These are phyloP conservation scores for Diaporthe australafricana DNA, from an alignment of 2,329 filamentous ascomycete species.

Conservation along the genomic window DNA sequence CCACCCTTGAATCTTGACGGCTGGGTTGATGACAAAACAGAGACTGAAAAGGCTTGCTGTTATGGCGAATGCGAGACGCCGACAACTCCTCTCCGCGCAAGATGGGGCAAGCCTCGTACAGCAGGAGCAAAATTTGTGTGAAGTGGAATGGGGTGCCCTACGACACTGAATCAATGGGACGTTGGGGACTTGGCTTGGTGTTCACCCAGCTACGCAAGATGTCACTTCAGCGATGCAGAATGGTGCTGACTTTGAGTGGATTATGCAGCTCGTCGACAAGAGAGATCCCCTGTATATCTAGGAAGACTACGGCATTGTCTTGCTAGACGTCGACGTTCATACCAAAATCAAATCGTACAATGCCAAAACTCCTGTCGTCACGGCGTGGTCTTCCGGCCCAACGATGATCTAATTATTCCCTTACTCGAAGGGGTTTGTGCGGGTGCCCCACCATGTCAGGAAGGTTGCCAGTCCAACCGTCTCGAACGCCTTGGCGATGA, in stretches of 20 bases:
- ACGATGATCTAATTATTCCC: constrained; percentile 36
- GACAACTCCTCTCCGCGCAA: too few species aligned
- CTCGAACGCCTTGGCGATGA: constrained; percentile 88
- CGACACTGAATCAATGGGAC: too few species aligned
- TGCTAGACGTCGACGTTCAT: constrained; percentile 17
- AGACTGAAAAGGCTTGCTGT: neutral
- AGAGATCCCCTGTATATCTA: neutral
- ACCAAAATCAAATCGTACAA: constrained; percentile 18
- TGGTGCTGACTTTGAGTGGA: neutral
- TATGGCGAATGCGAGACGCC: neutral
- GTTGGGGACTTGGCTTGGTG: neutral
- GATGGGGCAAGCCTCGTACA: too few species aligned
- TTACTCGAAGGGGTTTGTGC: constrained; percentile 92
- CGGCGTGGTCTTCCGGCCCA: neutral
- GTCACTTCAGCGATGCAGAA: neutral
- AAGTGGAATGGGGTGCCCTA: too few species aligned
- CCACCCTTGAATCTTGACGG: neutral
- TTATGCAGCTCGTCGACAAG: constrained; percentile 13
- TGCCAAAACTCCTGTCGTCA: constrained; percentile 1
- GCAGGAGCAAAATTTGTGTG: too few species aligned
- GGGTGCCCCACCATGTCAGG: constrained; percentile 97
- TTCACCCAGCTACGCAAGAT: too few species aligned
- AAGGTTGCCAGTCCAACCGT: constrained; percentile 92
- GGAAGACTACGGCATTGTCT: constrained; percentile 10
- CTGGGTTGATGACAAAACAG: neutral